Percentiles rank a stretch among this genome's conserved stretches.
phyloP scores from a whole-genome alignment of 148 eudicot species.

The Camellia sinensis region DNA sequence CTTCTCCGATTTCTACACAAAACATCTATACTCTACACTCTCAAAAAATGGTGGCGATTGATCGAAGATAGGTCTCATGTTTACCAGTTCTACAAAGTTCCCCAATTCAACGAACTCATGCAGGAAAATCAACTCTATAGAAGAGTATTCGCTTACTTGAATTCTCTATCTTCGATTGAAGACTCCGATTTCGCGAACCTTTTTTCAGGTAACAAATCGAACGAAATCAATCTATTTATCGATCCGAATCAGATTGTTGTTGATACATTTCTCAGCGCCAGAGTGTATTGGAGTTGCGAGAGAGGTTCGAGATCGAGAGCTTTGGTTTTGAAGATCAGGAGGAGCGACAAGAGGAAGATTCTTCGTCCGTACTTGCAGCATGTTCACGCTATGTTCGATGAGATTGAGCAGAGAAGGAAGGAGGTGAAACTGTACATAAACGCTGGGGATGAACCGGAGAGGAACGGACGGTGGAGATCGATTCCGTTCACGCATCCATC shows the following conservation, averaged over 20 bases:
- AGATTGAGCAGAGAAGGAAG: slow-evolving; percentile 48
- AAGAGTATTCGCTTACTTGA: slow-evolving; percentile 44
- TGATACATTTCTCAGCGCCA: slow-evolving; percentile 45
- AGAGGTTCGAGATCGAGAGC: slow-evolving; percentile 13
- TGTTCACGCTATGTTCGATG: slow-evolving; percentile 47
- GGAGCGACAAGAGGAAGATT: slow-evolving; percentile 50
- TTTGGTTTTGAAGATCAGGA: slow-evolving; percentile 44
- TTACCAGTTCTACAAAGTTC: slow-evolving; percentile 46
- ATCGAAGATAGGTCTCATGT: slow-evolving; percentile 35
- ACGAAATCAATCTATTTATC: slow-evolving; percentile 46
- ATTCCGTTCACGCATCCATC: slow-evolving; percentile 61
- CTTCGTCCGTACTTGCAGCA: slow-evolving; percentile 56
- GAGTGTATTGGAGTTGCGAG: slow-evolving; percentile 36
- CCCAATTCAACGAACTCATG: slow-evolving; percentile 46
- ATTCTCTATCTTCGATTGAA: slow-evolving; percentile 43
- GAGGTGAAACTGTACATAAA: slow-evolving; percentile 44
- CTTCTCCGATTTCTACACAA: slow-evolving; percentile 26
- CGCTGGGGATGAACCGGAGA: slow-evolving; percentile 21
- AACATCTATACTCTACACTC: slow-evolving; percentile 28
- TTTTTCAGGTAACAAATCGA: slow-evolving; percentile 44
- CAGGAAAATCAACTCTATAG: slow-evolving; percentile 55
- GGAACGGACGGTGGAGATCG: slow-evolving; percentile 50
- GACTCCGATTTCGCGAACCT: slow-evolving; percentile 57
- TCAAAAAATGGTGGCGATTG: slow-evolving; percentile 18
- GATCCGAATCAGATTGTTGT: slow-evolving; percentile 36